A percentile compares a stretch with the other conserved stretches of the same genome.
These are phyloP conservation scores for Ulota crispa DNA, from an alignment of 225 moss, liverwort and hornwort species.

Conservation along the genomic window DNA sequence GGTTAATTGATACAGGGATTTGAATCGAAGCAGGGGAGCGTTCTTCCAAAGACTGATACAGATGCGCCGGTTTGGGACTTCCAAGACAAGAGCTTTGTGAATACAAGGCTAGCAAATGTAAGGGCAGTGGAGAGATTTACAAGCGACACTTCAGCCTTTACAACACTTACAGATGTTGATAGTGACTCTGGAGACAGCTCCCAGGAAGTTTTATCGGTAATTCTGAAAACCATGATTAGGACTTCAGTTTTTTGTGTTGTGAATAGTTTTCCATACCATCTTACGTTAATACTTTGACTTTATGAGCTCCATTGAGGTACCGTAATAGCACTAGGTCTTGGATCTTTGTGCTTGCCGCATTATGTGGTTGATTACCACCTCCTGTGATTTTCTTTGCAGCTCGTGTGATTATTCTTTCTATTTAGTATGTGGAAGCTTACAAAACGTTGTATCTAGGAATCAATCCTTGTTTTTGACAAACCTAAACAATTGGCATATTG, in stretches of 20 bases:
- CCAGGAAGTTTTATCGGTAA: slow-evolving; percentile 47
- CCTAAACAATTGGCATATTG: background rate
- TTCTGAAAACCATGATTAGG: slow-evolving; percentile 22
- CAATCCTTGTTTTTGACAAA: background rate
- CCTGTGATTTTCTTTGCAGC: background rate
- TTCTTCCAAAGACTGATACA: slow-evolving; percentile 13
- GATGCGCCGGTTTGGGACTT: slow-evolving; percentile 36
- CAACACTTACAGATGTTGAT: slow-evolving; percentile 53
- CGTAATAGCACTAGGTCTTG: background rate
- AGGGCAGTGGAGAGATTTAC: slow-evolving; percentile 46
- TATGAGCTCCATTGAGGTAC: slow-evolving; percentile 5
- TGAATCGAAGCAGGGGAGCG: slow-evolving; percentile 29
- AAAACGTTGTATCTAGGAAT: background rate
- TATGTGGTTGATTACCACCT: background rate
- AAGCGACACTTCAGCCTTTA: slow-evolving; percentile 58
- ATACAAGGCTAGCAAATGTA: slow-evolving; percentile 27
- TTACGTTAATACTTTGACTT: background rate
- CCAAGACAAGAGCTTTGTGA: slow-evolving; percentile 25
- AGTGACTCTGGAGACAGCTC: slow-evolving; percentile 52
- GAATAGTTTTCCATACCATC: background rate
- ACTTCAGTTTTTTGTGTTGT: background rate
- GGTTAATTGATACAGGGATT: slow-evolving; percentile 27
- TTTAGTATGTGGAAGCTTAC: slow-evolving; percentile 5
- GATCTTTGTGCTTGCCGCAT: background rate
- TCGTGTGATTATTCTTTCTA: background rate